A percentile compares a stretch with the other conserved stretches of the same genome.
Evolutionary conservation across 345 rosid genomes (phyloP).

Genomic region (Eutrema japonicum): DNA sequence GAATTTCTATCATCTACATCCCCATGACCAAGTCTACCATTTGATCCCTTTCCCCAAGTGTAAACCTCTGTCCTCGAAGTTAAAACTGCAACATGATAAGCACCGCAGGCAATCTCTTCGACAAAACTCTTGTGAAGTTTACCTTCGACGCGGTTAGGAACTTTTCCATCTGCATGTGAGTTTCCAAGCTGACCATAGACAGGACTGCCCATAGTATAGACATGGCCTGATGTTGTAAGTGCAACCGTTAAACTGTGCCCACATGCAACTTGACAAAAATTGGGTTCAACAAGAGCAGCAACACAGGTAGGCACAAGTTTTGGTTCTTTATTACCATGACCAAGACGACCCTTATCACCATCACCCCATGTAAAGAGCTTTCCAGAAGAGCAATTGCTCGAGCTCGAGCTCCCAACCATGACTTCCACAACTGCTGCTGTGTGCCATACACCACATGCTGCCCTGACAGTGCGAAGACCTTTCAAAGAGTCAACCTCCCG

Average conservation of each 20-base stretch:
- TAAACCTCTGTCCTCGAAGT: conserved; percentile 93
- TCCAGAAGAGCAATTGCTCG: conserved; percentile 92
- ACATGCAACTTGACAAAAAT: conserved; percentile 91
- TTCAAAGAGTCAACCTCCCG: conserved; percentile 69
- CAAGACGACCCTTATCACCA: conserved; percentile 97
- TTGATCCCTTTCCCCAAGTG: conserved; percentile 99
- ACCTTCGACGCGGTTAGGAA: conserved; percentile 84
- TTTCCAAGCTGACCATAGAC: conserved; percentile 98
- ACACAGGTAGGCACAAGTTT: conserved; percentile 95
- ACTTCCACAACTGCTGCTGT: conserved; percentile 96
- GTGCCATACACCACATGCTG: conserved; percentile 85
- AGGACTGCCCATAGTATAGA: conserved; percentile 94
- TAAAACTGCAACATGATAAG: conserved; percentile 93
- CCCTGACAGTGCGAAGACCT: conserved; percentile 61
- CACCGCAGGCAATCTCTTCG: conserved; percentile 95
- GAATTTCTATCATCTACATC: conserved; percentile 82
- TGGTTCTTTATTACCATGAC: conserved; percentile 95
- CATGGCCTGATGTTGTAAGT: conserved; percentile 84
- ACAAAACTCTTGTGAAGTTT: conserved; percentile 84
- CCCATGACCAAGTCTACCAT: conserved; percentile 96
- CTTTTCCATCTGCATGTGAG: conserved; percentile 85
- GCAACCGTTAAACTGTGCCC: conserved; percentile 96
- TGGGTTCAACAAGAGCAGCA: conserved; percentile 95
- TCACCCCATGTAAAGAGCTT: conserved; percentile 99
- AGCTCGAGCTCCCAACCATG: conserved; percentile 90